phyloP scores from a whole-genome alignment of 345 rosid species.

The Hibiscus syriacus region DNA sequence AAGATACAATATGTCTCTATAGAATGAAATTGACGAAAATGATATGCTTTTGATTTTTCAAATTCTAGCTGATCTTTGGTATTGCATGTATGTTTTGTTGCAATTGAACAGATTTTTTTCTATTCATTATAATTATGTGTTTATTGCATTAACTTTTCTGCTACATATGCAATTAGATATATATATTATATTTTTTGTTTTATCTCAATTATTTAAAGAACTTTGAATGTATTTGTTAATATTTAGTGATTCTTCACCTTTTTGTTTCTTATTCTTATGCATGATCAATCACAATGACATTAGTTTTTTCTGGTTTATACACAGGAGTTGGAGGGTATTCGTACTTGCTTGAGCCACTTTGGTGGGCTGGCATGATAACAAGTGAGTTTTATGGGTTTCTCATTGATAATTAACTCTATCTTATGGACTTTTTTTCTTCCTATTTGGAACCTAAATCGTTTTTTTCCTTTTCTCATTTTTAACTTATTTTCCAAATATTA shows the following conservation, averaged over 20 bases:
- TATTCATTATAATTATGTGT: background rate
- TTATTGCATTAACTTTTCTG: background rate
- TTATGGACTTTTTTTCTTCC: too few species aligned
- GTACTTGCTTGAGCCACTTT: constrained; percentile 88
- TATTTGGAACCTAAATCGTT: too few species aligned
- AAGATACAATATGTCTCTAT: background rate
- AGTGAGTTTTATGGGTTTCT: constrained; percentile 78
- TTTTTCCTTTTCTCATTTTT: too few species aligned
- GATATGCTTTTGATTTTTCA: background rate
- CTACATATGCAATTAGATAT: background rate
- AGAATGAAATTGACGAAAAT: background rate
- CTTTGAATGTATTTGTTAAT: background rate
- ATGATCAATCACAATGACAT: background rate
- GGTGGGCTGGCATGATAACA: constrained; percentile 99
- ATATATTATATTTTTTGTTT: background rate
- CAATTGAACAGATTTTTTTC: background rate
- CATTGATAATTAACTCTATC: too few species aligned
- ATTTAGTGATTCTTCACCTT: background rate
- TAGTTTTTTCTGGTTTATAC: background rate
- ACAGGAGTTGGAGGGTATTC: constrained; percentile 87
- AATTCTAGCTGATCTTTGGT: background rate
- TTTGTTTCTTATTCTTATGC: background rate
- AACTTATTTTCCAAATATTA: too few species aligned
- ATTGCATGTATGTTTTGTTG: too few species aligned
- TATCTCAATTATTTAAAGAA: background rate